Base-by-base conservation (phyloP, 495 filamentous ascomycete genomes). In the Aspergillus affinis region DNA sequence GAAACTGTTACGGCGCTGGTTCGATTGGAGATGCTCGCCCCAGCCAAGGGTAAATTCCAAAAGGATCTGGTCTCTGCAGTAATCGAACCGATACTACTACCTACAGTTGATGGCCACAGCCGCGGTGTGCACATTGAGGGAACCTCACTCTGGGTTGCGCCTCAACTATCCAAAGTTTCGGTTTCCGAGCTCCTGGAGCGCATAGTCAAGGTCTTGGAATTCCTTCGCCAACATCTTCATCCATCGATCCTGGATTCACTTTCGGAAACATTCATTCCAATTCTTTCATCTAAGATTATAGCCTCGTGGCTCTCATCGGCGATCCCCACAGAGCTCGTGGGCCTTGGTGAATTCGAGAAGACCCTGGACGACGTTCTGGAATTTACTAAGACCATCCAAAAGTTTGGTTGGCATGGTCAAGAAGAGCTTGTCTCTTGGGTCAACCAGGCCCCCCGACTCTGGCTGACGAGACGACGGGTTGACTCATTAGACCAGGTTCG, bases 401-500 rank as follows among this genome's bases (percentile, higher is more conserved):
- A 73, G 0, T 75, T 89, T 13, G 79, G 82, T 0, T 92, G 90
- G 84, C 80, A 81, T 26, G 90, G 89, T 19, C 81, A 88, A 21
- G 81, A 85, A 58, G 83, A 86, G 19, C 72, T 98, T 55, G 78
- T 84, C 10, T 87, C 90, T 46, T 98, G 94, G 94, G 85, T 88
- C 0, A 84, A 88, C 30, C 84, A 86, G 51, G 89, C 88, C 7
- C 88, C 93, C 6, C 83, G 83, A 21, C 82, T 92, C 13, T 98
- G 94, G 94, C 79, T 97, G 20, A 83, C 85, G n/a, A 92, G 90
- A 68, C 86, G 90, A 58, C 87, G 87, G 58, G 91, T 94, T 62
- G 81, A 82, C 46, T 86, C 89, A 4, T 76, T 99, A 32, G 86
- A 91, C 62, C 79, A 81, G 20, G 85, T 94, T 6, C 84, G 93